Base-by-base conservation (phyloP, 352 stramenopile species). In the Phytophthora europaea region DNA sequence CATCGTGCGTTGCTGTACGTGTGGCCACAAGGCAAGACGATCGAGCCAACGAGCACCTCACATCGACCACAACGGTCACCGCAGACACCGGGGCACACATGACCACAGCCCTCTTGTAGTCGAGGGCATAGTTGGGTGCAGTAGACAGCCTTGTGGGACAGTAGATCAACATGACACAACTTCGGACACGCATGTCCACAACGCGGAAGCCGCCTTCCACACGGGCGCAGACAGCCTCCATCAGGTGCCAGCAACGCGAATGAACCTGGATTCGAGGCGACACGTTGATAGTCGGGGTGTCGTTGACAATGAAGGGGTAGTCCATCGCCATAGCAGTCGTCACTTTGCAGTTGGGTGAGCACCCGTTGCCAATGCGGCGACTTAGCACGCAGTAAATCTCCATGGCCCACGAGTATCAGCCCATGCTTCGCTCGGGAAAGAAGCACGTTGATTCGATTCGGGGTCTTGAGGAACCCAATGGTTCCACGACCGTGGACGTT, bases 401-500 rank as follows among this genome's bases (percentile, higher is more conserved):
- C 53, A 72, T 95, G 73, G 9, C 88, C 91, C 22, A 96, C 70
- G 2, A 94, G 47, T n/a, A 86, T 72, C 71, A 92, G 65, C 7
- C 80, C 83, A 54, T 84, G 75, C 59, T 82, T 88, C 16, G 87
- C 87, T 61, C 87, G 76, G 15, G 84, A 94, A 1, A 91, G 73
- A 18, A 90, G 73, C 12, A 94, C 87, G 40, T 92, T 92, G 20
- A 94, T 83, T n/a, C 87, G 76, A 69, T 94, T 90, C 3, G 78
- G 78, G 1, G 75, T 89, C 47, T 84, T 89, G 22, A 95, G 67
- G 58, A 97, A 97, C n/a, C 90, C 90, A 68, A 90, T 89, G n/a
- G 70, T 75, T 61, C 73, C 65, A 8, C 73, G 53, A 45, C 61
- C 50, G 5, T 82, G 64, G 36, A 67, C 64, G 13, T 75, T 73